phyloP scores from a whole-genome alignment of 129 eudicot genomes.

The sunflower (Helianthus annuus) region HanXRQr2.0-SUNRISE NC_035435.2:3392816-3393315 shows the following conservation, averaged over 20 bases:
- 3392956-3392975: too few relatives aligned
- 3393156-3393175: slow-evolving; percentile 99
- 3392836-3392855: too few relatives aligned
- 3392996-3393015: too few relatives aligned
- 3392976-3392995: too few relatives aligned
- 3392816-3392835: background rate
- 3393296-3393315: background rate
- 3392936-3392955: too few relatives aligned
- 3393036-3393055: background rate
- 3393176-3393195: slow-evolving; percentile 93
- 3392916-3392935: too few relatives aligned
- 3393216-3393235: slow-evolving; percentile 91
- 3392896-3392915: too few relatives aligned
- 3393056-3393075: background rate
- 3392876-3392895: too few relatives aligned
- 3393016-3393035: too few relatives aligned
- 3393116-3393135: slow-evolving; percentile 11
- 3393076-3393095: background rate
- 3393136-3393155: slow-evolving; percentile 65
- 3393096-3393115: slow-evolving; percentile 2
- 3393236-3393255: slow-evolving; percentile 85
- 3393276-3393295: background rate
- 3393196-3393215: slow-evolving; percentile 90
- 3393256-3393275: slow-evolving; percentile 10
- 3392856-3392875: too few relatives aligned